phyloP scores from a whole-genome alignment of 148 eudicot genomes.

The Fagopyrum homotropicum region DNA sequence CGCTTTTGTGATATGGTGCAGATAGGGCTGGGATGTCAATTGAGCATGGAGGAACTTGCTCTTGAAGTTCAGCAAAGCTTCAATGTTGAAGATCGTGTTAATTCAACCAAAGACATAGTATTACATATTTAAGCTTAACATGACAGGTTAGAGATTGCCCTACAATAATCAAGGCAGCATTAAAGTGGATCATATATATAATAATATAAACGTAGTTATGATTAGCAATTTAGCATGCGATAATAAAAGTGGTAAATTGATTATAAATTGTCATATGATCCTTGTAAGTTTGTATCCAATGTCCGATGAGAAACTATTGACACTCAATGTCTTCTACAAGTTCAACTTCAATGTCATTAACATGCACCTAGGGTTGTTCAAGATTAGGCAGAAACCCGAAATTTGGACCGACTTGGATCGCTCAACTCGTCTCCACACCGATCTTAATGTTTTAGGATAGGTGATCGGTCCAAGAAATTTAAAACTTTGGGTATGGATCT shows the following conservation, averaged over 20 bases:
- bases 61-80: conserved; percentile 50
- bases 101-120: background rate
- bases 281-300: background rate
- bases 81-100: conserved; percentile 16
- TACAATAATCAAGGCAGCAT: background rate
- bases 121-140: background rate
- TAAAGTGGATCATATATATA: background rate
- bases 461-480: no score
- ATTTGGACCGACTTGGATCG: no score
- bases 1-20: conserved; percentile 14
- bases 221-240: background rate
- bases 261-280: background rate
- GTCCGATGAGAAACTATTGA: background rate
- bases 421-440: no score
- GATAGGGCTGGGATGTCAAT: conserved; percentile 49
- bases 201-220: background rate
- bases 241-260: background rate
- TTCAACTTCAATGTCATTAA: no score
- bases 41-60: conserved; percentile 50
- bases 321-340: background rate
- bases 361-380: no score
- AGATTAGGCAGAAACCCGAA: no score
- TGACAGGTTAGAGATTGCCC: background rate
- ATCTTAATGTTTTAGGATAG: no score
- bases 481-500: no score